phyloP scores from a whole-genome alignment of 2,329 filamentous ascomycete species.

The Stylonectria norvegica region DNA sequence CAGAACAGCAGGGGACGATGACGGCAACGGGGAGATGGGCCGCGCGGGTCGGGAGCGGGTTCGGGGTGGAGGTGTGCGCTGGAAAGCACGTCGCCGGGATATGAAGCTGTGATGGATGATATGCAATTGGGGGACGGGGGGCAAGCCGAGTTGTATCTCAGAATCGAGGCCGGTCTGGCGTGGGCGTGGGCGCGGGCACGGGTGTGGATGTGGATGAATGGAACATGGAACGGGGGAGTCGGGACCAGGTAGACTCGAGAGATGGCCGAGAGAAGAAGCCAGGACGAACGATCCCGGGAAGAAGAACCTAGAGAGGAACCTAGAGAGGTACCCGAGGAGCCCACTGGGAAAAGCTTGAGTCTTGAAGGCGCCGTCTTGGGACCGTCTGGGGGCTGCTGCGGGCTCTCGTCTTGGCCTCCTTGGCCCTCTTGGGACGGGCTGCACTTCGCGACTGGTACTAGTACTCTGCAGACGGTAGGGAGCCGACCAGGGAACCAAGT shows the following conservation, averaged over 20 bases:
- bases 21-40: constrained; percentile 11
- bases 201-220: constrained; percentile 16
- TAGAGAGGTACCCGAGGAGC: constrained; percentile 11
- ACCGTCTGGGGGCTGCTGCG: neutral
- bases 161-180: constrained; percentile 25
- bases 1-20: constrained; percentile 9
- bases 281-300: too few species aligned
- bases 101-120: constrained; percentile 19
- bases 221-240: constrained; percentile 1
- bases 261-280: too few species aligned
- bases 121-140: constrained; percentile 29
- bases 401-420: too few species aligned
- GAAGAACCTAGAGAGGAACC: neutral
- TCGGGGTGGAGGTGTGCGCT: constrained; percentile 1
- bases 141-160: constrained; percentile 29
- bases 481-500: too few species aligned
- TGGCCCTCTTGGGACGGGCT: too few species aligned
- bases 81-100: constrained; percentile 12
- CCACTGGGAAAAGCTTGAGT: constrained; percentile 24
- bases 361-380: too few species aligned
- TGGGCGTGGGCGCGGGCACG: constrained; percentile 23
- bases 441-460: too few species aligned
- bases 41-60: constrained; percentile 3
- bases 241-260: too few species aligned
- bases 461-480: too few species aligned